Conservation (phyloP, 495 filamentous ascomycete species). For the Darksidea phi region DNA sequence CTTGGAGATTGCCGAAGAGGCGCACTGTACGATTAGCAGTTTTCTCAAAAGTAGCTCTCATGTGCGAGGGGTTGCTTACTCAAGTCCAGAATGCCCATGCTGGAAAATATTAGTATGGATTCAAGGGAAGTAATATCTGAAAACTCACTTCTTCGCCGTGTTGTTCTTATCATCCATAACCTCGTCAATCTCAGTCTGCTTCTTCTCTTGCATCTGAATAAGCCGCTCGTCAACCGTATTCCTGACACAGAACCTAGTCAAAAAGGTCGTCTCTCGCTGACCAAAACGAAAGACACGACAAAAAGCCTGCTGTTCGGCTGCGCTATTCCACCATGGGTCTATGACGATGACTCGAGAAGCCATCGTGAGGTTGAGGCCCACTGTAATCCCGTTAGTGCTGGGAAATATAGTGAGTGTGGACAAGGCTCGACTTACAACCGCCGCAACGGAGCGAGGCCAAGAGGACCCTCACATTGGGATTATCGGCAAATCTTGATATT, state of each 20-base stretch:
- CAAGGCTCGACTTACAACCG: constrained; percentile 28
- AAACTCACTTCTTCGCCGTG: constrained; percentile 16
- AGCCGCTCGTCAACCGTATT: constrained; percentile 56
- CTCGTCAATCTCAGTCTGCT: constrained; percentile 39
- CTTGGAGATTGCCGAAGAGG: constrained; percentile 37
- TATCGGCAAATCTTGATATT: constrained; percentile 36
- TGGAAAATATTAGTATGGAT: constrained; percentile 11
- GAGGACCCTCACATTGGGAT: constrained; percentile 36
- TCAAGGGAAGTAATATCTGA: background rate
- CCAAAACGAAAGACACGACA: constrained; percentile 64
- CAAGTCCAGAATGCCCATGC: constrained; percentile 33
- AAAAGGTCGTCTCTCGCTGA: constrained; percentile 54
- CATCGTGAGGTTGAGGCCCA: constrained; percentile 46
- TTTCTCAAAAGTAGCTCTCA: too few species aligned
- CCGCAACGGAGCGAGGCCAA: constrained; percentile 43
- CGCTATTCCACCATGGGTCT: constrained; percentile 49
- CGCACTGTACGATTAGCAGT: too few species aligned
- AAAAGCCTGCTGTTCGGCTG: constrained; percentile 54
- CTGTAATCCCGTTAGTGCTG: constrained; percentile 10
- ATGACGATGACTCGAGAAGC: constrained; percentile 47
- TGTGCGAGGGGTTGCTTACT: too few species aligned
- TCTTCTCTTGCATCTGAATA: constrained; percentile 44
- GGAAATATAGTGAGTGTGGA: background rate
- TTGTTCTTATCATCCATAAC: constrained; percentile 37
- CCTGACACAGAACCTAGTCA: constrained; percentile 52